Evolutionary conservation across 192 early-diverging fungal species (phyloP).

Genomic region (Podila horticola): DNA sequence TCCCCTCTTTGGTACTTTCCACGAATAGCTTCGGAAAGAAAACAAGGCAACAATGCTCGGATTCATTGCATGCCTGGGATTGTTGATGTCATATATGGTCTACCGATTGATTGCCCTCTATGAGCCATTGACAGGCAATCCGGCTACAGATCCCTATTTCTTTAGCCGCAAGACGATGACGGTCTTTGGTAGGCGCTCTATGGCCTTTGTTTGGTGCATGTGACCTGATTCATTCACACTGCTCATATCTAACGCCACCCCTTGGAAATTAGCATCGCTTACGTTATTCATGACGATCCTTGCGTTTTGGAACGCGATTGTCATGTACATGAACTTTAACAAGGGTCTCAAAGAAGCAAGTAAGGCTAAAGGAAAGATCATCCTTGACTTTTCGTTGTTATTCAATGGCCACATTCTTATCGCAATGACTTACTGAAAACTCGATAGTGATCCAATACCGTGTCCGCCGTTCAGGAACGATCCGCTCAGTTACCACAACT

Average conservation of each 20-base stretch:
- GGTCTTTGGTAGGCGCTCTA: constrained; percentile 35
- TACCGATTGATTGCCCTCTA: constrained; percentile 20
- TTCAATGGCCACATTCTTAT: neutral
- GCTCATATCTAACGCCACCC: neutral
- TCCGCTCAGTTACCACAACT: constrained; percentile 23
- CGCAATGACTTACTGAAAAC: neutral
- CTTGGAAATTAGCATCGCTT: constrained; percentile 18
- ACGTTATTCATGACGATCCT: constrained; percentile 32
- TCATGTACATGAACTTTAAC: constrained; percentile 45
- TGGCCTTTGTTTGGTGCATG: neutral
- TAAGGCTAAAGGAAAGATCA: constrained; percentile 5
- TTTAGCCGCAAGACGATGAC: constrained; percentile 49
- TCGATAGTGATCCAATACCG: constrained; percentile 37
- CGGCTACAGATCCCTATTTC: constrained; percentile 35
- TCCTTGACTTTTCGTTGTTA: neutral
- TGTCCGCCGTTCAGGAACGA: constrained; percentile 23
- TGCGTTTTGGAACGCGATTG: constrained; percentile 31
- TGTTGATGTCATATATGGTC: constrained; percentile 39
- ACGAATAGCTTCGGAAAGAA: constrained; percentile 21
- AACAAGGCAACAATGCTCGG: constrained; percentile 48
- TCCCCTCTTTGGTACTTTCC: neutral
- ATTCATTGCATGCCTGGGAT: constrained; percentile 29
- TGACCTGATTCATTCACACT: too few species aligned
- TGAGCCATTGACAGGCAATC: constrained; percentile 21
- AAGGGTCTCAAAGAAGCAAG: constrained; percentile 51